These are phyloP conservation scores for Globisporangium megalacanthum DNA, from an alignment of 352 stramenopile genomes.

Conservation along the genomic window DNA sequence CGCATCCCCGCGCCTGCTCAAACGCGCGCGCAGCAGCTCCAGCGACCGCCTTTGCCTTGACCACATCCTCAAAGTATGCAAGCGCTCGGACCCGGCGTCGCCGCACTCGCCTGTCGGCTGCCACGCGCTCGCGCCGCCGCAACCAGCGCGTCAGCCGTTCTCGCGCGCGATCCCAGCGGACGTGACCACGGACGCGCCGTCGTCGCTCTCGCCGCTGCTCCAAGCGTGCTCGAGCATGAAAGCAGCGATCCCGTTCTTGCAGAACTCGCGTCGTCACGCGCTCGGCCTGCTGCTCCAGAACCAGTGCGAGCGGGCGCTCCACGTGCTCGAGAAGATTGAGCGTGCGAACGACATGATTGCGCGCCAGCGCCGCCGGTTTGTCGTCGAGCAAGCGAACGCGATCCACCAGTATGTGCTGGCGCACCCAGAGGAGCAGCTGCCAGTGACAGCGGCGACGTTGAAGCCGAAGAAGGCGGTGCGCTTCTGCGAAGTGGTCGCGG, in stretches of 20 bases:
- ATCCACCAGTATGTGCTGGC: constrained; percentile 20
- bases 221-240: constrained; percentile 51
- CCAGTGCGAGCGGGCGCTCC: constrained; percentile 66
- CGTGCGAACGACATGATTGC: constrained; percentile 74
- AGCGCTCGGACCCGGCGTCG: constrained; percentile 42
- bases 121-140: background rate
- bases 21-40: constrained; percentile 45
- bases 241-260: constrained; percentile 69
- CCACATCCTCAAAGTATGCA: constrained; percentile 55
- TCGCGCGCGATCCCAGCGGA: constrained; percentile 6
- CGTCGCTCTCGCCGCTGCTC: constrained; percentile 30
- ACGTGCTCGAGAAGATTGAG: constrained; percentile 78
- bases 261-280: constrained; percentile 68
- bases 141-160: constrained; percentile 5
- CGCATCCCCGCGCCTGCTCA: constrained; percentile 27
- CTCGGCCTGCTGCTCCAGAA: constrained; percentile 64
- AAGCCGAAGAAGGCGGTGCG: constrained; percentile 31
- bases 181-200: constrained; percentile 2
- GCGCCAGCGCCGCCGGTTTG: constrained; percentile 52
- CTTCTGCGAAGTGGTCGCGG: constrained; percentile 55
- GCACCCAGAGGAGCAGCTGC: constrained; percentile 5
- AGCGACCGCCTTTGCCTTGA: constrained; percentile 44
- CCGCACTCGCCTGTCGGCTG: constrained; percentile 33
- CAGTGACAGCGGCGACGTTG: background rate
- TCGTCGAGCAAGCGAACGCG: constrained; percentile 57